Evolutionary conservation across 2,329 filamentous ascomycete genomes (phyloP).

Genomic region (Botrytis paeoniae): DNA sequence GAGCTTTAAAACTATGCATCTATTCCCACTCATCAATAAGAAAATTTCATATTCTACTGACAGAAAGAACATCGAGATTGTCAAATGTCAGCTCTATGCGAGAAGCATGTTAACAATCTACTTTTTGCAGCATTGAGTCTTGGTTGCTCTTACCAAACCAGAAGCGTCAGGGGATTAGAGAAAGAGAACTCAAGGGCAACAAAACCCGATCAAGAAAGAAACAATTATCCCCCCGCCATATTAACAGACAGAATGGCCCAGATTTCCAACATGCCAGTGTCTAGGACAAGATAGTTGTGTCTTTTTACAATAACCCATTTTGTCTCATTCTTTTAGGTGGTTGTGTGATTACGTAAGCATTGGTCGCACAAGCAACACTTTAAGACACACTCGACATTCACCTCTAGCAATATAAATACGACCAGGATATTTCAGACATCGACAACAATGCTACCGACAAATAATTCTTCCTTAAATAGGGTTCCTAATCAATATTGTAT

Average conservation of each 20-base stretch:
- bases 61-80: fast-evolving
- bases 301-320: neutral
- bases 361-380: neutral
- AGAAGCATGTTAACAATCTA: neutral
- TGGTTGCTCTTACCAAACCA: neutral
- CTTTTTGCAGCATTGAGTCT: neutral
- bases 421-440: neutral
- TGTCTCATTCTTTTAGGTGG: neutral
- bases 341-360: neutral
- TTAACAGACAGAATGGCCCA: neutral
- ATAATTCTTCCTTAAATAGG: neutral
- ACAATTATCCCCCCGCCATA: neutral
- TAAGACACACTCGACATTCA: neutral
- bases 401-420: neutral
- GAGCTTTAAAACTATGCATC: neutral
- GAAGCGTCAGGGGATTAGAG: neutral
- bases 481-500: neutral
- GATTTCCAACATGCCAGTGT: neutral
- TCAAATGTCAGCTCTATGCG: neutral
- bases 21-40: fast-evolving
- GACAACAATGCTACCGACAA: neutral
- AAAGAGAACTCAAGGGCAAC: neutral
- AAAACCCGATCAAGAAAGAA: neutral
- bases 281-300: neutral
- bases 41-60: neutral